Conservation (phyloP, 495 filamentous ascomycete species). For the Rhizodiscina lignyota region DNA sequence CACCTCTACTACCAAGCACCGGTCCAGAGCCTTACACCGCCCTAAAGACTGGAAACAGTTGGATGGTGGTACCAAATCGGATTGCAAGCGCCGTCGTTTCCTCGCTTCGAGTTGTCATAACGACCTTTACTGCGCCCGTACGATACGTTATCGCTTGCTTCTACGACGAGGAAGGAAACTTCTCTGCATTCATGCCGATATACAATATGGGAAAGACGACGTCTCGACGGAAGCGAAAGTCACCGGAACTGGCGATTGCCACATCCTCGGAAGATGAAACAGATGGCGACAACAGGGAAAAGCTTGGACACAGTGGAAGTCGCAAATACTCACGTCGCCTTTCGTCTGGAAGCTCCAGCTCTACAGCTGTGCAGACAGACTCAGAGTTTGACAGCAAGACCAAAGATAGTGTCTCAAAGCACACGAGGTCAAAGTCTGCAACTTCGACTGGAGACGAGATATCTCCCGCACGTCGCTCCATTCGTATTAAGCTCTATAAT, state of each 20-base stretch:
- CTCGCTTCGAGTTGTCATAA: constrained; percentile 57
- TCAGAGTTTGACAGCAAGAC: constrained; percentile 18
- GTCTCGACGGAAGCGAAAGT: too few species aligned
- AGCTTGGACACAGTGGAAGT: too few species aligned
- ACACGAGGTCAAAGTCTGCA: constrained; percentile 35
- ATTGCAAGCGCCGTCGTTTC: constrained; percentile 44
- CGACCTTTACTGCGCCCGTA: constrained; percentile 59
- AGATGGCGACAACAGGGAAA: too few species aligned
- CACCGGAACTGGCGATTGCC: too few species aligned
- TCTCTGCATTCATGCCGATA: constrained; percentile 34
- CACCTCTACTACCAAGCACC: constrained; percentile 34
- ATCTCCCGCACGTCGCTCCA: constrained; percentile 56
- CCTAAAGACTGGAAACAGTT: constrained; percentile 19
- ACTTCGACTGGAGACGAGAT: constrained; percentile 32
- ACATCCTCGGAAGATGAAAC: too few species aligned
- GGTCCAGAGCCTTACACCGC: constrained; percentile 4
- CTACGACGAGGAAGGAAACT: constrained; percentile 62
- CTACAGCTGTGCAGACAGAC: constrained; percentile 17
- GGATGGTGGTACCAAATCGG: constrained; percentile 37
- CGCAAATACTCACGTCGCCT: too few species aligned
- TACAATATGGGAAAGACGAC: too few species aligned
- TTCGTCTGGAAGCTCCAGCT: constrained; percentile 27
- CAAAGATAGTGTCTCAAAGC: constrained; percentile 21
- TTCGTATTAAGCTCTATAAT: constrained; percentile 78
- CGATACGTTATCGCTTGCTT: constrained; percentile 67